These are phyloP conservation scores for Vitis labrusca DNA, from an alignment of 164 flowering plant species.

Conservation along the genomic window DNA sequence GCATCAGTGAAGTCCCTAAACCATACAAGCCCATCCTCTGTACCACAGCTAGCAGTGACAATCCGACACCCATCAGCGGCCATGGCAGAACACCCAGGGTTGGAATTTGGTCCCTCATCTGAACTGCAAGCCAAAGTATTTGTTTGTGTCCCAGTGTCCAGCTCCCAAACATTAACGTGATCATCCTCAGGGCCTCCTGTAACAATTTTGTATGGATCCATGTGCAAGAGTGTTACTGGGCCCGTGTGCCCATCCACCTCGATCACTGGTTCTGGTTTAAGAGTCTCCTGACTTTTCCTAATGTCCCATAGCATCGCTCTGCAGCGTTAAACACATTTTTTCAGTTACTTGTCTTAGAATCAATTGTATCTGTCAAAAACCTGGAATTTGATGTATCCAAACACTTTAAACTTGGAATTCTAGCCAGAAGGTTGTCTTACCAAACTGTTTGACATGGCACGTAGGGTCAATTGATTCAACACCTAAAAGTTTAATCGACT, in stretches of 20 bases:
- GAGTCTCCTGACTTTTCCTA: conserved; percentile 36
- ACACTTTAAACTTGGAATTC: neutral
- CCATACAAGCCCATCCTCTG: conserved; percentile 19
- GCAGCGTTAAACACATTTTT: conserved; percentile 19
- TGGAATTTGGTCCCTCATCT: neutral
- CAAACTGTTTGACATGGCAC: neutral
- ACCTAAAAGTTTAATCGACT: too few species aligned
- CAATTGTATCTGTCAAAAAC: neutral
- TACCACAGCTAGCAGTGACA: conserved; percentile 36
- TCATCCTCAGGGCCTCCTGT: conserved; percentile 48
- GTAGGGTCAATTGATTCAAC: too few species aligned
- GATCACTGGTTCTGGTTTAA: conserved; percentile 36
- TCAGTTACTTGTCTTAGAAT: neutral
- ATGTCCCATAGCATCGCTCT: conserved; percentile 73
- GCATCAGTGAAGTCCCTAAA: conserved; percentile 49
- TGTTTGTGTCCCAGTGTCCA: conserved; percentile 38
- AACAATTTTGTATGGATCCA: conserved; percentile 68
- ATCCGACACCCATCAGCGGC: conserved; percentile 56
- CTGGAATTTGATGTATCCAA: neutral
- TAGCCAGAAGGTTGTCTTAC: neutral
- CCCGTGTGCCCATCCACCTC: conserved; percentile 60
- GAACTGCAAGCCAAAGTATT: conserved; percentile 38
- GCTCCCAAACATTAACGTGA: conserved; percentile 50
- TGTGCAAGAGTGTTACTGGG: conserved; percentile 44
- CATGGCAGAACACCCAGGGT: conserved; percentile 50